Evolutionary conservation across 2,329 filamentous ascomycete species (phyloP).

Genomic region (Ophiostoma perfectum): DNA sequence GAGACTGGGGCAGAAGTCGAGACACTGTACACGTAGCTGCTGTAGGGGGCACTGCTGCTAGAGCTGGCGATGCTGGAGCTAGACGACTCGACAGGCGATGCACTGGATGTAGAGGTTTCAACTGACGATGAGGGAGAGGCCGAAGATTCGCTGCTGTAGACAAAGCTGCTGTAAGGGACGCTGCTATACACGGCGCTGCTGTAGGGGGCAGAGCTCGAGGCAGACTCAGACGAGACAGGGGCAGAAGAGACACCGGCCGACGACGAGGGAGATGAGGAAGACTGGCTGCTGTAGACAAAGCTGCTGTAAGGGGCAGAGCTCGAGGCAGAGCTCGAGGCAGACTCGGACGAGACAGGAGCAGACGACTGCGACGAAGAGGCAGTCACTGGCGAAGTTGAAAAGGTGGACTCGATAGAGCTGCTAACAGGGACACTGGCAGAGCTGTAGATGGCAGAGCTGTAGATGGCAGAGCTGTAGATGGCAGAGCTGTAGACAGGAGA

Average conservation of each 20-base stretch:
- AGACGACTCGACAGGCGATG: neutral
- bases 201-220: neutral
- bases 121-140: neutral
- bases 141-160: neutral
- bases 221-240: neutral
- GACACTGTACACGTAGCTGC: neutral
- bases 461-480: too few relatives aligned
- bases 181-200: neutral
- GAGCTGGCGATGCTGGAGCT: neutral
- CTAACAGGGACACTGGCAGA: neutral
- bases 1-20: neutral
- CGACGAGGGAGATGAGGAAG: neutral
- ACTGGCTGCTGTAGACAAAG: neutral
- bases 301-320: constrained; percentile 10
- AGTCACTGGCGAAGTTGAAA: neutral
- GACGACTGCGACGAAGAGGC: constrained; percentile 6
- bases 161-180: neutral
- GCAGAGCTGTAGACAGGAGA: neutral
- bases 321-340: neutral
- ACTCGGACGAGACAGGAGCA: neutral
- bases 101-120: constrained; percentile 5
- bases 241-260: neutral
- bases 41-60: neutral
- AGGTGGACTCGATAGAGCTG: neutral
- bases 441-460: neutral